Percentiles rank a stretch among this genome's conserved stretches.
These are phyloP conservation scores for Cucumis melo DNA, from an alignment of 306 rosid genomes.

Conservation along the genomic window DNA sequence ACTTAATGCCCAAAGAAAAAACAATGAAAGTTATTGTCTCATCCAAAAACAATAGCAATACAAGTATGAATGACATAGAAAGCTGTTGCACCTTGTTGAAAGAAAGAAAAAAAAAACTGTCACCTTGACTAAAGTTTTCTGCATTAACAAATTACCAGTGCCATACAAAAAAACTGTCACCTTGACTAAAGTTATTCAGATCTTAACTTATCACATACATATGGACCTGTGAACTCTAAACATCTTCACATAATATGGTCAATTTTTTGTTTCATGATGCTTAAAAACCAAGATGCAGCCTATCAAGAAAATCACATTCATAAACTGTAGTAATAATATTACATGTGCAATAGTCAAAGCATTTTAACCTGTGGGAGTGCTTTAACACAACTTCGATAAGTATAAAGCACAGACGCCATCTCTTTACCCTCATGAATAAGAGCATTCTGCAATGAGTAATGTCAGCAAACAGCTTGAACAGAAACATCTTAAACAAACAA, in stretches of 20 bases:
- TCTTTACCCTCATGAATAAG: conserved; percentile 91
- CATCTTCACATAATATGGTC: background rate
- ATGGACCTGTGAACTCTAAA: background rate
- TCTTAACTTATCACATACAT: background rate
- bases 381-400: conserved; percentile 93
- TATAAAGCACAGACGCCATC: conserved; percentile 90
- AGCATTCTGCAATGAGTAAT: conserved; percentile 33
- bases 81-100: background rate
- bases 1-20: no score
- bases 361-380: conserved; percentile 92
- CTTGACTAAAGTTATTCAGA: background rate
- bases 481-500: background rate
- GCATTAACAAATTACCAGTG: background rate
- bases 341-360: background rate
- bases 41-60: background rate
- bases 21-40: background rate
- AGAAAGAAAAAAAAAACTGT: background rate
- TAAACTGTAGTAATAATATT: background rate
- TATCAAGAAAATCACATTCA: background rate
- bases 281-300: background rate
- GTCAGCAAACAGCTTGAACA: background rate
- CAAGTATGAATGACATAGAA: background rate
- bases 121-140: background rate
- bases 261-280: background rate
- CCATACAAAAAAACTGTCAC: background rate